These are phyloP conservation scores for Cladobotryum mycophilum DNA, from an alignment of 2,329 filamentous ascomycete genomes.

Conservation along the genomic window DNA sequence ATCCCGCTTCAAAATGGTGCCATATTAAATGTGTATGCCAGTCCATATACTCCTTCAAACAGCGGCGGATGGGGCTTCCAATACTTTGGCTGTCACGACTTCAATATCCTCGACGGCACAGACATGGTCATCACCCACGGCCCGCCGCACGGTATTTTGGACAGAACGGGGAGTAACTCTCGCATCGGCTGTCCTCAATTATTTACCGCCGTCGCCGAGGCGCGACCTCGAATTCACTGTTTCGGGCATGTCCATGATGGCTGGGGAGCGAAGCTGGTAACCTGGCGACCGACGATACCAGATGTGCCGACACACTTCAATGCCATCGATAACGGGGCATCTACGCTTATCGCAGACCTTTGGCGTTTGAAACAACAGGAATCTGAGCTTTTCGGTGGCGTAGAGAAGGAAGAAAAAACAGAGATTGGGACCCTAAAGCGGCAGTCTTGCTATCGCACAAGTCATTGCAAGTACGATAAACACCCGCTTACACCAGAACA, in stretches of 20 bases:
- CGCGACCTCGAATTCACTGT: constrained; percentile 29
- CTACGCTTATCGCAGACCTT: constrained; percentile 31
- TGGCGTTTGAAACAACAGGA: neutral
- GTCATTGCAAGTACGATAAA: constrained; percentile 2
- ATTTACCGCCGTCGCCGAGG: constrained; percentile 23
- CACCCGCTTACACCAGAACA: constrained; percentile 1
- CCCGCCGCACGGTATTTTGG: constrained; percentile 35
- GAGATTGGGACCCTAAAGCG: neutral
- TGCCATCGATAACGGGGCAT: constrained; percentile 41
- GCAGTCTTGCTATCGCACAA: constrained; percentile 1
- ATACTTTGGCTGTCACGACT: constrained; percentile 27
- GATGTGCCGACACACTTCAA: constrained; percentile 37
- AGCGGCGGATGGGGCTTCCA: constrained; percentile 37
- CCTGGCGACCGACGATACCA: constrained; percentile 33
- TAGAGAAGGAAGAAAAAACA: neutral
- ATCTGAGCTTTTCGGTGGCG: neutral
- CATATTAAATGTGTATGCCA: constrained; percentile 36
- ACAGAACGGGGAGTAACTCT: constrained; percentile 25
- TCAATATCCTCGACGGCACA: constrained; percentile 18
- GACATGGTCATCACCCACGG: constrained; percentile 32
- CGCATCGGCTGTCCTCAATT: constrained; percentile 26
- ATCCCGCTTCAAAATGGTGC: constrained; percentile 37
- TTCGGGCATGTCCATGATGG: constrained; percentile 29
- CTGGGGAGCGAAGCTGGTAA: constrained; percentile 38
- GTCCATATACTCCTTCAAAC: constrained; percentile 36